Evolutionary conservation across 176 grass and related monocot genomes (phyloP), one percentile per base, ranked within the genome.

Genomic region (Musa itinerans): DNA sequence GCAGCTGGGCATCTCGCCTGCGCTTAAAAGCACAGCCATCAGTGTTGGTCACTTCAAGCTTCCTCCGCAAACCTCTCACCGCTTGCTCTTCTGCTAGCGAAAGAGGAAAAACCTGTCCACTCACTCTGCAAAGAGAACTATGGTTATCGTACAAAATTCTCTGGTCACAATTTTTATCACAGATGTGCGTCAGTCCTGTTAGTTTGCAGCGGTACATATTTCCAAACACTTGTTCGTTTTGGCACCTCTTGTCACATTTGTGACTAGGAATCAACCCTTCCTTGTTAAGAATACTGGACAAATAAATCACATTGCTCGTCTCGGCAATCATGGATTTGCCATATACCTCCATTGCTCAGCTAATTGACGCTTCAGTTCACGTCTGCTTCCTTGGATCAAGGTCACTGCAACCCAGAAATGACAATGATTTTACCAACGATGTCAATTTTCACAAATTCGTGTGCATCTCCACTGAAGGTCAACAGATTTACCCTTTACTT

Each of bases 91-190:
- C 95, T 50, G 81, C 19, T 50, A 90, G 86, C n/a, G 95, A 94
- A 63, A 99, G 90, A 17, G 83, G 90, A 81, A 99, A 99, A 63
- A 99, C 50, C 81, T 87, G 90, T 53, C 90, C 88, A 73, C 95
- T 99, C 69, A 94, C 95, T 70, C 90, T 84, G 86, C 95, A 99
- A 43, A 99, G 88, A 10, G 95, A 94, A 80, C 57, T 89, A 81
- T 92, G 86, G 90, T 99, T 99, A 84, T 94, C 95, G 16, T 94
- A 99, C 80, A 99, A 83, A 81, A 99, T 94, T 59, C 90, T 86
- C 95, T 99, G 90, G 84, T 94, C 81, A 71, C 95, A 99, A 74
- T 94, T 99, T 86, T 91, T 91, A 86, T 99, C 95, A 8, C 95
- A 99, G 62, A 99, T 99, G 77, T 99, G 95, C 1, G 90, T 91